Base-by-base conservation (phyloP, 345 rosid species). In the Salix udensis region DNA sequence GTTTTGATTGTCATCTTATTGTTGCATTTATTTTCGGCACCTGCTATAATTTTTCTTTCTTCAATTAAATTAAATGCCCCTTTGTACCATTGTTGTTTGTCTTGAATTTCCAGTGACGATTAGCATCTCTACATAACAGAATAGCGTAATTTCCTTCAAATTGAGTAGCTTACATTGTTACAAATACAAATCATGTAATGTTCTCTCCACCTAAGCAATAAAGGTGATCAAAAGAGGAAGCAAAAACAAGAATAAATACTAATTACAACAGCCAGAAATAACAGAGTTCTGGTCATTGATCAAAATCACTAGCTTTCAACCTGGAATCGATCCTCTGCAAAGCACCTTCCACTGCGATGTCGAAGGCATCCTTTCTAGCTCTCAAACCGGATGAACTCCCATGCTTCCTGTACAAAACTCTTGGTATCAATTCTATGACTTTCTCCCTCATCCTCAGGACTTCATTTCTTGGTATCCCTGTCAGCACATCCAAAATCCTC, bases 321-420 rank as follows among this genome's bases (percentile, higher is more conserved):
- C 88, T 89, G 39, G 89, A 69, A 46, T 76, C 82, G 74, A 96
- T 90, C 82, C 81, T 91, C 62, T 84, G 68, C 81, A 92, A 73
- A 71, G 87, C 85, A 42, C 90, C 89, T 66, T 95, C 97, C 13
- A 95, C 80, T 9, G 99, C 94, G 36, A 89, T 79, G 78, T 95
- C 99, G 80, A 93, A 89, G 21, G 99, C 98, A 86, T 96, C 99
- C 87, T 89, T 89, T 67, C 72, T 83, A 18, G 77, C 76, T 86
- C 85, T 91, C 76, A 88, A 76, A 2, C 87, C 93, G 65, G 84
- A 39, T 1, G 92, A 88, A 80, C 93, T 89, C 11, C 92, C 98
- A 85, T 93, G 99, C 72, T 87, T 86, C 79, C 97, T 88, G 70
- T 95, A 95, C 82, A 79, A 87, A 34, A 93, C 78, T 72, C 88